Evolutionary conservation across 441 rosid genomes (phyloP), one percentile per base, ranked within the genome.

Genomic region (Dalechampia spathulata): DNA sequence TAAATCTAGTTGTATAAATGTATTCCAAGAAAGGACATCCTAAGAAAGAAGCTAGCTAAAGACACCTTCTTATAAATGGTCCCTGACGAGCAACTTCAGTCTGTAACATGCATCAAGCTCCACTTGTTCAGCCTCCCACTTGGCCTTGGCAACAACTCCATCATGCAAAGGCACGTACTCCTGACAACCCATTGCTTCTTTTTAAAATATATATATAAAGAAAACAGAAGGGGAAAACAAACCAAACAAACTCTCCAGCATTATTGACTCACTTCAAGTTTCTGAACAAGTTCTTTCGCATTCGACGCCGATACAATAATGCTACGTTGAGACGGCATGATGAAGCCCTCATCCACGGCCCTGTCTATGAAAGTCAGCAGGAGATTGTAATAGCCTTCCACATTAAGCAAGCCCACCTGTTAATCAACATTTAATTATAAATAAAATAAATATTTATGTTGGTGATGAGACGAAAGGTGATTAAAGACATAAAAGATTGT

Each of bases 331-430:
- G 89, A 86, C 22, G 97, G 97, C 42, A 65, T 67, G 52, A 90
- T 84, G 69, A 90, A 90, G 63, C 97, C 97, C 73, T 90, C 97
- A 58, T 79, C 95, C 58, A 90, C 97, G 57, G 97, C 97, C 72
- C 86, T 86, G 72, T 90, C 90, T 28, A 90, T 86, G 87, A 83
- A 83, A 48, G 93, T 82, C 25, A 86, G 90, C 21, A 90, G 73
- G 52, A 63, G 72, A 76, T 86, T 73, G 72, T 86, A 90, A 66
- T 90, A 90, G 27, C 97, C 97, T 61, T 90, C 97, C 57, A 86
- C 97, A 55, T 90, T 90, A 22, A 90, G 76, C 75, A 90, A 83
- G 23, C 95, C 95, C 61, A 90, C 97, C 97, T 90, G 76, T 66
- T 38, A 16, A 46, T 1, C 16, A 3, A 30, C 4, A 3, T 30